phyloP scores from a whole-genome alignment of 108 stramenopile species.

The Pseudonitzschia delicatissima region DNA sequence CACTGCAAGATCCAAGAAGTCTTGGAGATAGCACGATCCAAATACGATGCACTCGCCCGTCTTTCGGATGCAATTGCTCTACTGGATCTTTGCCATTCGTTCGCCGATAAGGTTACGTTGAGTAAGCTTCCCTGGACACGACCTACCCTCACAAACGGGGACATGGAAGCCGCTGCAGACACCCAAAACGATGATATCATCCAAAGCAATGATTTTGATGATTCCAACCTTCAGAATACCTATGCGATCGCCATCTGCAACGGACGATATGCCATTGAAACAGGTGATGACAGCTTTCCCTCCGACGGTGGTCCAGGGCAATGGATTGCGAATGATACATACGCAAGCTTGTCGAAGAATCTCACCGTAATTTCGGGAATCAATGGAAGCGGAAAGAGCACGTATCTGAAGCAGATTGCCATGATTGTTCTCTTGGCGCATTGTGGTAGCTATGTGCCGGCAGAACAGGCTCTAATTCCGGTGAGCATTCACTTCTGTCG shows the following conservation, averaged over 20 bases:
- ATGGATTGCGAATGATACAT: slow-evolving; percentile 80
- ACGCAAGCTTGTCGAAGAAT: slow-evolving; percentile 50
- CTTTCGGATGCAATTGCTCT: slow-evolving; percentile 85
- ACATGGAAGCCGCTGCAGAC: background rate
- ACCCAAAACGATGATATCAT: background rate
- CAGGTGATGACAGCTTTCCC: slow-evolving; percentile 15
- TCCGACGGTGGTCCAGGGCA: slow-evolving; percentile 14
- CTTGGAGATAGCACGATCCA: slow-evolving; percentile 60
- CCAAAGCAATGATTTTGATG: background rate
- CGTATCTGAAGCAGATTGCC: slow-evolving; percentile 89
- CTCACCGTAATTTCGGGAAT: slow-evolving; percentile 85
- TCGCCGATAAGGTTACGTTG: slow-evolving; percentile 84
- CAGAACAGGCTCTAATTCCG: slow-evolving; percentile 81
- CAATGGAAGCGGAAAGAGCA: slow-evolving; percentile 82
- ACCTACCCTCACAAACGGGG: slow-evolving; percentile 51
- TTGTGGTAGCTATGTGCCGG: slow-evolving; percentile 92
- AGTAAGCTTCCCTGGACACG: slow-evolving; percentile 75
- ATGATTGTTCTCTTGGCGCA: slow-evolving; percentile 91
- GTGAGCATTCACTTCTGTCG: slow-evolving; percentile 16
- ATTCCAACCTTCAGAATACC: background rate
- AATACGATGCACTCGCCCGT: slow-evolving; percentile 78
- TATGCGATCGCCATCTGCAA: slow-evolving; percentile 62
- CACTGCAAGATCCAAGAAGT: slow-evolving; percentile 82
- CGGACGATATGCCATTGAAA: slow-evolving; percentile 78
- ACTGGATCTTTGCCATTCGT: slow-evolving; percentile 84